Evolutionary conservation across 2,329 filamentous ascomycete genomes (phyloP), one percentile per base, ranked within the genome.

Genomic region (Dactylellina parvicollis): DNA sequence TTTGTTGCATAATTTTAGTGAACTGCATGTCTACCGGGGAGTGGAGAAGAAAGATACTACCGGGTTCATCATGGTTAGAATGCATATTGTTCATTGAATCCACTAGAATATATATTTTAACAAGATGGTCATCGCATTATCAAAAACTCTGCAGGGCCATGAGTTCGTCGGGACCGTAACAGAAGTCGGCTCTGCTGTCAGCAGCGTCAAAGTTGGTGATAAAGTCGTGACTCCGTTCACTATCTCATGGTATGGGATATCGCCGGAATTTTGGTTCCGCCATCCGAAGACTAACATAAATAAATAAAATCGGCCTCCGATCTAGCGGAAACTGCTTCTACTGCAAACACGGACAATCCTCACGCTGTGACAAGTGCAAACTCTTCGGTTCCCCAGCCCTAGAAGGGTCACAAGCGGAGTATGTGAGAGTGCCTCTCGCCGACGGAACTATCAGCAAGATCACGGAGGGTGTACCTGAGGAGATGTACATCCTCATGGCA

Each of bases 1-100:
- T 56, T 4, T 14, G 26, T 28, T 56, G 10, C 36, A 55, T 50
- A 3, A 5, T 46, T 49, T 55, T 75, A 93, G 90, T 78, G 92
- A 96, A 79, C 84, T 96, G 36, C 93, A 96, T 81, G 88, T 92
- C 60, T 96, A 89, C 82, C 90, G 92, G 47, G 93, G 93, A 34
- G 89, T 92, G 77, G 88, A 96, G 79, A 85, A 87, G 22, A 89
- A 88, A 4, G 84, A 81, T 0, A 86, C 52, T 12, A 73, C 89
- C 0, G 86, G 83, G 32, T 88, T 88, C 78, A 86, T 89, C 67
- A 88, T 87, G 83, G 83, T 76, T 47, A 30, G 67, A 36, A 22
- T 54, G 7, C 26, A 61, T n/a, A 24, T 36, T 32, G 24, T 18
- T 20, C 40, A 14, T 14, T 38, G 16, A 14, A 38, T 7, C 4